Percentiles rank a stretch among this genome's conserved stretches.
These are phyloP conservation scores for Mytilinidion resinicola DNA, from an alignment of 495 filamentous ascomycete genomes.

Conservation along the genomic window DNA sequence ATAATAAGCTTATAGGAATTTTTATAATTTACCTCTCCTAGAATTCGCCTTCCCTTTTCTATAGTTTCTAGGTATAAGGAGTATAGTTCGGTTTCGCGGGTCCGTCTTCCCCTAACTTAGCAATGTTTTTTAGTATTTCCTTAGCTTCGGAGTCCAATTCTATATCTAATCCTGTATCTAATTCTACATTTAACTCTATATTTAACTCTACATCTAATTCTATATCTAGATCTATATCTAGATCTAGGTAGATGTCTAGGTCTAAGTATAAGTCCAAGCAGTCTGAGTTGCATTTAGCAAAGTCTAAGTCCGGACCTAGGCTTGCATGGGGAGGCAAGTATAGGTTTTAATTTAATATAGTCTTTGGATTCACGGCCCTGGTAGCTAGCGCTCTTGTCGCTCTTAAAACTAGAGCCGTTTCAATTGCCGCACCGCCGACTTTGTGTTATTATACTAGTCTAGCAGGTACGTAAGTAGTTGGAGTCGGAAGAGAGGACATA, in stretches of 20 bases:
- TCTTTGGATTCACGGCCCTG: background rate
- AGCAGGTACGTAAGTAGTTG: background rate
- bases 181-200: background rate
- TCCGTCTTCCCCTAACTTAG: constrained; percentile 1
- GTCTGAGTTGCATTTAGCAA: no score
- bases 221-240: background rate
- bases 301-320: background rate
- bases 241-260: background rate
- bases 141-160: constrained; percentile 6
- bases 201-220: background rate
- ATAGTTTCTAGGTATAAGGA: background rate
- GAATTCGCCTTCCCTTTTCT: constrained; percentile 12
- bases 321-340: background rate
- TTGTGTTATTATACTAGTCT: background rate
- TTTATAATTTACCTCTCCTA: constrained; percentile 1
- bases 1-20: background rate
- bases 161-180: background rate
- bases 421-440: background rate
- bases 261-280: background rate
- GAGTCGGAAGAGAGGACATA: background rate
- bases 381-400: background rate
- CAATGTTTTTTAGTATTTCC: constrained; percentile 8
- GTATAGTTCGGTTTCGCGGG: constrained; percentile 6
- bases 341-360: background rate
- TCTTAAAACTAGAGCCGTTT: background rate